Base-by-base conservation (phyloP, 2,329 filamentous ascomycete genomes). In the Fusarium graminum region DNA sequence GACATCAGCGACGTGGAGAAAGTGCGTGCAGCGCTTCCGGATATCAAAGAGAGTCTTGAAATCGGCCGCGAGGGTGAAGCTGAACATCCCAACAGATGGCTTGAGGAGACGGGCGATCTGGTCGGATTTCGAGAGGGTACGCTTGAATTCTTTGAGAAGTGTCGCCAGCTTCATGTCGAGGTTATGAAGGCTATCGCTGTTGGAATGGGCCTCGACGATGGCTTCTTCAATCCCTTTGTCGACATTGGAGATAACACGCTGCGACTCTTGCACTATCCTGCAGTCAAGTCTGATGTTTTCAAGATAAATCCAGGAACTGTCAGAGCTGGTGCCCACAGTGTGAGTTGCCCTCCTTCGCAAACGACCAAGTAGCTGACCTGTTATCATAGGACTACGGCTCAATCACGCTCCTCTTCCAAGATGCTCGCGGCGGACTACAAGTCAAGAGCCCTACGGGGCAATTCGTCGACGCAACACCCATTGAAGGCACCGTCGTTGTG, bases 181-280 rank as follows among this genome's bases (percentile, higher is more conserved):
- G 86, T 97, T 19, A 96, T 97, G 92, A 83, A 90, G 6, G 92
- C 92, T 10, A 92, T 97, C 64, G 92, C 92, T 1, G 80, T 94
- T n/a, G 93, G 91, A 0, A 88, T 97, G 86, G 89, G 85, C 0
- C 80, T 95, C 16, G 85, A 88, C 0, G 85, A 89, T 72, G 72
- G 71, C 6, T 96, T 90, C 83, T 97, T 97, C 72, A 92, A 97
- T 71, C 71, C 76, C 6, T 96, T 86, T 74, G 89, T 92, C 1
- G 86, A 90, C 69, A 86, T 80, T 2, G 88, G 88, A 3, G 89
- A 92, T 74, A 92, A 92, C 72, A 92, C 83, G 2, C 80, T 94
- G 65, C 85, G 92, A 7, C 79, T 95, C 63, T 81, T 95, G 68
- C 92, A 94, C 75, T 95, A 95, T 74, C 92, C 92, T 1, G 80